phyloP scores from a whole-genome alignment of 1,139 yeast genomes.

The Hansenula sp. region DNA sequence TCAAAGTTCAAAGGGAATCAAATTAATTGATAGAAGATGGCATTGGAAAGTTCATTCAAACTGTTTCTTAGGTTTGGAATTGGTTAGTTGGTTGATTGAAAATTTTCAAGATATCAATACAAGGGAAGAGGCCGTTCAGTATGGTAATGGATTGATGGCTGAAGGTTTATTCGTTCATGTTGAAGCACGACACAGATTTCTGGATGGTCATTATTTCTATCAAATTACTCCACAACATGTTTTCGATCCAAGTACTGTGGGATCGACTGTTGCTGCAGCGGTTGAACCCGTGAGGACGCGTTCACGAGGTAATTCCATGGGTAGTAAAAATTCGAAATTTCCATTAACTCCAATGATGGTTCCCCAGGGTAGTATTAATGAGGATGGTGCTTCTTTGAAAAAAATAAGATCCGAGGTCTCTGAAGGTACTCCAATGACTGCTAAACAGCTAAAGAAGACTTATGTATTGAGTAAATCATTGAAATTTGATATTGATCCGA shows the following conservation, averaged over 20 bases:
- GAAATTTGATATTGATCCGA: slow-evolving; percentile 73
- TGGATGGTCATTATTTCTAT: slow-evolving; percentile 93
- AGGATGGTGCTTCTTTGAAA: slow-evolving; percentile 8
- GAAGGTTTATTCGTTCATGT: slow-evolving; percentile 75
- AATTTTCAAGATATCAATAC: slow-evolving; percentile 75
- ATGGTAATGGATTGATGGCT: slow-evolving; percentile 74
- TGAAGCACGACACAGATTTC: slow-evolving; percentile 73
- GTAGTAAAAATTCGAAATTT: slow-evolving; percentile 11
- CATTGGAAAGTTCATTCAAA: slow-evolving; percentile 77
- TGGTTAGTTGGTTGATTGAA: slow-evolving; percentile 81
- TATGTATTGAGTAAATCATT: slow-evolving; percentile 45
- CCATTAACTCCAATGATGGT: slow-evolving; percentile 15
- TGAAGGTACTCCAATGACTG: not conserved
- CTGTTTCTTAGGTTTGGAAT: slow-evolving; percentile 82
- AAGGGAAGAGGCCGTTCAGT: slow-evolving; percentile 77
- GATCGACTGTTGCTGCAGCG: slow-evolving; percentile 3
- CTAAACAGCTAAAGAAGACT: slow-evolving; percentile 13
- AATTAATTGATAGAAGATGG: slow-evolving; percentile 82
- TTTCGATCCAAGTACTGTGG: not conserved
- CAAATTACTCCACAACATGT: slow-evolving; percentile 59
- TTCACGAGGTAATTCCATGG: slow-evolving; percentile 11
- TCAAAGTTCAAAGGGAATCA: slow-evolving; percentile 57
- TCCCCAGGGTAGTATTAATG: slow-evolving; percentile 8
- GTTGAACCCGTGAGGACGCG: slow-evolving; percentile 1
- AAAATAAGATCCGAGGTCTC: slow-evolving; percentile 6